phyloP scores from a whole-genome alignment of 495 filamentous ascomycete genomes.

The Xylaria acuta region DNA sequence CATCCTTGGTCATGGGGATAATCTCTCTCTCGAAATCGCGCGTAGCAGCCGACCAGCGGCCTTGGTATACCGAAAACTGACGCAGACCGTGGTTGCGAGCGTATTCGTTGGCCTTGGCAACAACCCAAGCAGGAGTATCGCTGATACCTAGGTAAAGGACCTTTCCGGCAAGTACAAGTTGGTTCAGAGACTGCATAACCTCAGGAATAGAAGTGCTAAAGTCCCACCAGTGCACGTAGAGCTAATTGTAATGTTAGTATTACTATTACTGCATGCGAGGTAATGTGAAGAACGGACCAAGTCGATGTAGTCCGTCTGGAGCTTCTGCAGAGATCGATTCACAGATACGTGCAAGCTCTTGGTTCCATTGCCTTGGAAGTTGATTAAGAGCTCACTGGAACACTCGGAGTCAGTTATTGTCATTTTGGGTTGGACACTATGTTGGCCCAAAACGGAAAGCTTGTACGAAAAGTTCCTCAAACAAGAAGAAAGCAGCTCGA shows the following conservation, averaged over 20 bases:
- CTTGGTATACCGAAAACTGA: conserved; percentile 72
- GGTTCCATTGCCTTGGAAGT: conserved; percentile 62
- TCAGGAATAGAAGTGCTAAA: conserved; percentile 65
- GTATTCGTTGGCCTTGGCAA: conserved; percentile 71
- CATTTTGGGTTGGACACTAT: neutral
- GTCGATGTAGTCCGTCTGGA: conserved; percentile 72
- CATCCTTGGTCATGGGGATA: conserved; percentile 66
- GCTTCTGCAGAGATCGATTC: conserved; percentile 61
- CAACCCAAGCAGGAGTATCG: conserved; percentile 75
- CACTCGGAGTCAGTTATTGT: neutral
- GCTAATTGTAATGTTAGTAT: conserved; percentile 28
- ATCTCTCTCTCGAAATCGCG: conserved; percentile 78
- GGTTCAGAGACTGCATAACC: conserved; percentile 71
- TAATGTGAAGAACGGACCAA: conserved; percentile 42
- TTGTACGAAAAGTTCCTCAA: neutral
- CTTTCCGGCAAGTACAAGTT: conserved; percentile 64
- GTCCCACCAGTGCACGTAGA: conserved; percentile 74
- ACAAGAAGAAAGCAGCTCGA: neutral
- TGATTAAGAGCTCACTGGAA: conserved; percentile 55
- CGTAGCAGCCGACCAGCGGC: conserved; percentile 63
- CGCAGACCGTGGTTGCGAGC: conserved; percentile 68
- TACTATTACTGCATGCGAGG: neutral
- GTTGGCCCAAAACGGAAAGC: neutral
- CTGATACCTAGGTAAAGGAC: conserved; percentile 74
- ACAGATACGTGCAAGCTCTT: conserved; percentile 65